Conservation (phyloP, 768 basidiomycete species). For the Trametes meyenii region DNA sequence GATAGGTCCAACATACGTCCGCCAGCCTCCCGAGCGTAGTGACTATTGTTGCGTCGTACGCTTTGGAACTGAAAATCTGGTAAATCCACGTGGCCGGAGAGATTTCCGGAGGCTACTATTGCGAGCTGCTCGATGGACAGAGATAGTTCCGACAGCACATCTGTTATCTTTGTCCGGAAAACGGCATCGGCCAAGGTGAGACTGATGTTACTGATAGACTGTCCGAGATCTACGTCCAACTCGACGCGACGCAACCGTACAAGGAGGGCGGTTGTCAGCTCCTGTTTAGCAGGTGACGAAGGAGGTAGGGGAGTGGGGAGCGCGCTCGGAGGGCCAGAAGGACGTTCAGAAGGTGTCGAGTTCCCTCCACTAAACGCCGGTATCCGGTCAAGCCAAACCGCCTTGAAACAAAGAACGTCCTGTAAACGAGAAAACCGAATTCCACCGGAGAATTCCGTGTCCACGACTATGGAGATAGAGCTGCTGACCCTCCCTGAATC, state of each 20-base stretch:
- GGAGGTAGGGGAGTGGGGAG: conserved; percentile 24
- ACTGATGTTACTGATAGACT: conserved; percentile 75
- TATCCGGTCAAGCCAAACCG: conserved; percentile 90
- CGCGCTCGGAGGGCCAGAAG: conserved; percentile 21
- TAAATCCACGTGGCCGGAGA: conserved; percentile 69
- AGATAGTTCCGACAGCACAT: conserved; percentile 62
- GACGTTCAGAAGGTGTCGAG: conserved; percentile 30
- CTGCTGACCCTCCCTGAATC: conserved; percentile 42
- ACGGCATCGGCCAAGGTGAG: conserved; percentile 66
- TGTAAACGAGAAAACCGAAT: conserved; percentile 86
- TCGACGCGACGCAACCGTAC: conserved; percentile 73
- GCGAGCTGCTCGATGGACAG: conserved; percentile 60
- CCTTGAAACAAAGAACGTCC: conserved; percentile 93
- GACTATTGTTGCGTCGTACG: conserved; percentile 55
- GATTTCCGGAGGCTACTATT: conserved; percentile 63
- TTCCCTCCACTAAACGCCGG: conserved; percentile 64
- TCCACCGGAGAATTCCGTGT: conserved; percentile 80
- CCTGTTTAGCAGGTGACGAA: conserved; percentile 36
- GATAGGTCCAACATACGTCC: conserved; percentile 70
- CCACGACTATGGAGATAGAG: conserved; percentile 75
- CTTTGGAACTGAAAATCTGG: conserved; percentile 79
- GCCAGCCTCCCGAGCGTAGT: conserved; percentile 32
- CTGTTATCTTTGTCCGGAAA: conserved; percentile 68
- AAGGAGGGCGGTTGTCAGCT: conserved; percentile 63
- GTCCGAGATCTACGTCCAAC: conserved; percentile 81